These are phyloP conservation scores for Ceratocystis alfenasii DNA, from an alignment of 2,329 filamentous ascomycete genomes.

Conservation along the genomic window DNA sequence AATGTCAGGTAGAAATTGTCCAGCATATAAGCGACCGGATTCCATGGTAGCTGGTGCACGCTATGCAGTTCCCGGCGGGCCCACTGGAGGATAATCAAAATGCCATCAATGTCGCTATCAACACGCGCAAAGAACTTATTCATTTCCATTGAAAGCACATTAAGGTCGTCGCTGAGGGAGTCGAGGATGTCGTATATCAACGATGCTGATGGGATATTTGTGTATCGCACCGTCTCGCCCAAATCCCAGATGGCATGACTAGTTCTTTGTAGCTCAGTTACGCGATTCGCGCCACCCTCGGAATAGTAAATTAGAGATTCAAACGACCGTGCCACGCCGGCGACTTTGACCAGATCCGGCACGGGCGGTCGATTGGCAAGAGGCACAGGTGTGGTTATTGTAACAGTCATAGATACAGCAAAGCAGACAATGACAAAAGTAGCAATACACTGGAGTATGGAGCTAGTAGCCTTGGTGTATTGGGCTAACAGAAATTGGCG, in stretches of 20 bases:
- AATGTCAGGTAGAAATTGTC: conserved; percentile 75
- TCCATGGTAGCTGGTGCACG: conserved; percentile 48
- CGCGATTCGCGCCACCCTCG: conserved; percentile 74
- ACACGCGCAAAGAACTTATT: conserved; percentile 89
- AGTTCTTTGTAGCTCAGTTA: conserved; percentile 78
- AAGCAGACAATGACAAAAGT: conserved; percentile 51
- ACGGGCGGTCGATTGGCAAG: conserved; percentile 40
- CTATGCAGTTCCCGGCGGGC: conserved; percentile 70
- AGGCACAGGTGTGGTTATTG: conserved; percentile 55
- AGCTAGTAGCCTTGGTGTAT: conserved; percentile 51
- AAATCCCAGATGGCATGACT: conserved; percentile 91
- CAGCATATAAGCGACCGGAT: conserved; percentile 53
- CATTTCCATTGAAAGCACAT: conserved; percentile 70
- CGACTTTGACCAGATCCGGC: conserved; percentile 82
- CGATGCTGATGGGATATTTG: conserved; percentile 81
- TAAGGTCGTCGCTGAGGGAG: conserved; percentile 72
- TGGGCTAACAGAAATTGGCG: conserved; percentile 43
- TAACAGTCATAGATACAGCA: conserved; percentile 51
- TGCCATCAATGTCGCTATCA: conserved; percentile 82
- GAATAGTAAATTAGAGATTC: conserved; percentile 93
- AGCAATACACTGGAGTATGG: conserved; percentile 54
- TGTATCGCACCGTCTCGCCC: conserved; percentile 74
- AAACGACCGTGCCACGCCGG: conserved; percentile 77
- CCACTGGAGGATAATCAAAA: conserved; percentile 95
- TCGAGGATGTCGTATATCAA: conserved; percentile 80